phyloP scores from a whole-genome alignment of 768 basidiomycete species.

The Coprinopsis sp. region DNA sequence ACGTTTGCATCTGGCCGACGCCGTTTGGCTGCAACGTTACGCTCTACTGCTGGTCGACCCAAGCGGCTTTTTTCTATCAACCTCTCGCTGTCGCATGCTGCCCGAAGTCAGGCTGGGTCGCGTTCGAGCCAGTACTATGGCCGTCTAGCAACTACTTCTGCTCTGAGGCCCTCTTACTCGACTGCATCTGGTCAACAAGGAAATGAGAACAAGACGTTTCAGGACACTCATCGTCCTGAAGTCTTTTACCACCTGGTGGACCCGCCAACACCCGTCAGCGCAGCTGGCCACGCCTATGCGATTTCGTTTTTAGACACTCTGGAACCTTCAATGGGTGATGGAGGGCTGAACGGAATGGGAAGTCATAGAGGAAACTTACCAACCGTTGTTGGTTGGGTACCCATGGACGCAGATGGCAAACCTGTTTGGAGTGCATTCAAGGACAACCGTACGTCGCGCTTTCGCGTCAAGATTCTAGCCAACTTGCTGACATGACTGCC shows the following conservation, averaged over 20 bases:
- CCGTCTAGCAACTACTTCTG: no score
- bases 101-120: no score
- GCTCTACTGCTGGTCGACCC: no score
- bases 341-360: no score
- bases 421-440: slow-evolving; percentile 62
- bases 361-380: slow-evolving; percentile 42
- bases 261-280: slow-evolving; percentile 46
- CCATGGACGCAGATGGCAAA: slow-evolving; percentile 18
- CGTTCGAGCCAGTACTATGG: no score
- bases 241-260: slow-evolving; percentile 65
- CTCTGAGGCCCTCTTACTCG: no score
- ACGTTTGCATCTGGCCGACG: no score
- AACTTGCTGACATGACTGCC: no score
- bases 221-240: slow-evolving; percentile 60
- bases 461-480: background rate
- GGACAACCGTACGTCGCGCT: slow-evolving; percentile 61
- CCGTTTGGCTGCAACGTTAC: no score
- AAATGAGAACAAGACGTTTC: slow-evolving; percentile 12
- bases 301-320: slow-evolving; percentile 72
- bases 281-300: slow-evolving; percentile 48
- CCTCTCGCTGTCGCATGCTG: no score
- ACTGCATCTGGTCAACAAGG: background rate
- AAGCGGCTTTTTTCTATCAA: no score
- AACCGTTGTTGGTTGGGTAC: slow-evolving; percentile 67
- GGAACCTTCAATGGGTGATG: no score